These are phyloP conservation scores for Beta corolliflora DNA, from an alignment of 179 eudicot species.

Conservation along the genomic window DNA sequence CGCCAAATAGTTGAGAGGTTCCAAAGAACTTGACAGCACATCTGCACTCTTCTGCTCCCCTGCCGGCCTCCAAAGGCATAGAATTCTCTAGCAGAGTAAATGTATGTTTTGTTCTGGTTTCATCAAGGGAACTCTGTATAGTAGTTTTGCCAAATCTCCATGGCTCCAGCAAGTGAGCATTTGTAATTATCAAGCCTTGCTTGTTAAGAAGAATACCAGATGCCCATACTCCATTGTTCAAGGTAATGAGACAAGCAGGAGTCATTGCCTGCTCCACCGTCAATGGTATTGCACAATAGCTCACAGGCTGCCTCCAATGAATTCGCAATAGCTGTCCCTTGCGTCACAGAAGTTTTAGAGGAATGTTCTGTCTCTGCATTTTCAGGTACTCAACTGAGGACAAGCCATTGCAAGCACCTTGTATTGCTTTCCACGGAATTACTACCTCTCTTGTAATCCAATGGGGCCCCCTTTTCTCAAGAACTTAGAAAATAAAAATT, in stretches of 20 bases:
- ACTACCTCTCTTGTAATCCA: slow-evolving; percentile 74
- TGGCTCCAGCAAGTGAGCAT: slow-evolving; percentile 96
- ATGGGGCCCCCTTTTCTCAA: slow-evolving; percentile 15
- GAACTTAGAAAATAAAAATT: slow-evolving; percentile 5
- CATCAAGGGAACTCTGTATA: slow-evolving; percentile 38
- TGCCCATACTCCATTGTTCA: slow-evolving; percentile 87
- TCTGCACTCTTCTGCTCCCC: slow-evolving; percentile 19
- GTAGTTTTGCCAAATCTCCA: slow-evolving; percentile 80
- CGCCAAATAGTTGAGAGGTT: slow-evolving; percentile 33
- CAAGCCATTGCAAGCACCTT: slow-evolving; percentile 59
- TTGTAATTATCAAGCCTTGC: slow-evolving; percentile 85
- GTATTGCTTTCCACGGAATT: slow-evolving; percentile 91
- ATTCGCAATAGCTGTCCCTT: slow-evolving; percentile 27
- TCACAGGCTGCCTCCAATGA: slow-evolving; percentile 25
- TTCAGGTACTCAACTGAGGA: slow-evolving; percentile 42
- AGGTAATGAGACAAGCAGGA: slow-evolving; percentile 80
- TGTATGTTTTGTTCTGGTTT: slow-evolving; percentile 32
- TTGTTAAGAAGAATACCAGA: slow-evolving; percentile 86
- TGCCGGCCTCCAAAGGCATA: slow-evolving; percentile 13
- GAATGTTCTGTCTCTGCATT: slow-evolving; percentile 26
- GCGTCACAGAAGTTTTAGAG: slow-evolving; percentile 25
- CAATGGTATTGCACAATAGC: slow-evolving; percentile 32
- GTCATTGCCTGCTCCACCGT: slow-evolving; percentile 60
- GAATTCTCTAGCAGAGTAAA: slow-evolving; percentile 33
- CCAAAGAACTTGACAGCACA: slow-evolving; percentile 26